Conservation (phyloP, 2,329 filamentous ascomycete species). For the Zasmidium angulare region DNA sequence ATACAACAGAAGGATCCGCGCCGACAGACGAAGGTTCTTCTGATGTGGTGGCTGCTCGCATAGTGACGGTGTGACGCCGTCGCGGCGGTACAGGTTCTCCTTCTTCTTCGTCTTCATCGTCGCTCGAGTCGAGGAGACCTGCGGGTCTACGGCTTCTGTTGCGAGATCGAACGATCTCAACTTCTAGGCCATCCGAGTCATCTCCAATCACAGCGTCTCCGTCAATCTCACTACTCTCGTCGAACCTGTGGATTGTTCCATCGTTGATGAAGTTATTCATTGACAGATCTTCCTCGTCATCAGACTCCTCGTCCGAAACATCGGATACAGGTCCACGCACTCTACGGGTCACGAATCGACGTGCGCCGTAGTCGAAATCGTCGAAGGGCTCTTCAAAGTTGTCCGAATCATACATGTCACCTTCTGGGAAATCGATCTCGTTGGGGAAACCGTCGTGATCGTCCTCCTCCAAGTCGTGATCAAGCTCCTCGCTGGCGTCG, state of each 20-base stretch:
- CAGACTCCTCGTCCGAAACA: conserved; percentile 36
- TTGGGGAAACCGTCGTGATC: conserved; percentile 28
- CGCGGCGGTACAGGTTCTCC: conserved; percentile 2
- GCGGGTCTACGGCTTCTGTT: conserved; percentile 1
- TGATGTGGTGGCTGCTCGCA: background rate
- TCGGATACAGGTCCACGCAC: background rate
- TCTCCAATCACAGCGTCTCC: conserved; percentile 19
- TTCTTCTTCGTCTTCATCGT: conserved; percentile 20
- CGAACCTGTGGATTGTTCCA: conserved; percentile 9
- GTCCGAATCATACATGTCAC: background rate
- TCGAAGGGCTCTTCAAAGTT: conserved; percentile 6
- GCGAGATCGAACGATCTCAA: conserved; percentile 4
- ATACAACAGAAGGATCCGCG: conserved; percentile 14
- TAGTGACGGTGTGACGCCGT: conserved; percentile 1
- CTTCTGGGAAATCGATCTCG: conserved; percentile 16
- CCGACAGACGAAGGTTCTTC: conserved; percentile 11
- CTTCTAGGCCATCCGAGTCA: conserved; percentile 11
- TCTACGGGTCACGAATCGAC: too few relatives aligned
- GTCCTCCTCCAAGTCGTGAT: conserved; percentile 42
- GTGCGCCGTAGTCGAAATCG: conserved; percentile 9
- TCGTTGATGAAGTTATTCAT: conserved; percentile 20
- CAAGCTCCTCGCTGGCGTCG: conserved; percentile 31
- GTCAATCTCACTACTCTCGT: conserved; percentile 21
- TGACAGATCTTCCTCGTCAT: conserved; percentile 13
- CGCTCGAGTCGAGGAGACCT: conserved; percentile 23